phyloP scores from a whole-genome alignment of 139 green algal species.

The Tetraselmis chui region DNA sequence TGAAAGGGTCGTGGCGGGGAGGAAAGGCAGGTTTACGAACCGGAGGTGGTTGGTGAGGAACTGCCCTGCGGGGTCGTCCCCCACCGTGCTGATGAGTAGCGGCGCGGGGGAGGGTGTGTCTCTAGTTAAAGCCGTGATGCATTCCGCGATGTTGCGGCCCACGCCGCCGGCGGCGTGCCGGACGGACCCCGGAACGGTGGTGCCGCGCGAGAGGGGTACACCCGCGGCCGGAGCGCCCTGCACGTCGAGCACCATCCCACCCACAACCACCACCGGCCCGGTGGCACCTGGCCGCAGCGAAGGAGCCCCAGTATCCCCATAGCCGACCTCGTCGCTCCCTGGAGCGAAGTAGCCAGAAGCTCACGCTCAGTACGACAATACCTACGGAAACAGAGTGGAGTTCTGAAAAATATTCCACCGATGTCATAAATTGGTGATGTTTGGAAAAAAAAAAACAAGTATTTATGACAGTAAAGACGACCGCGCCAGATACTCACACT shows the following conservation, averaged over 20 bases:
- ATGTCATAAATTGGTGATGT: no score
- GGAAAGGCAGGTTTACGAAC: no score
- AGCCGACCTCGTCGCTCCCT: no score
- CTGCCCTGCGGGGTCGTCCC: not conserved
- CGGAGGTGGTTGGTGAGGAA: not conserved
- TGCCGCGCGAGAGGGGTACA: not conserved
- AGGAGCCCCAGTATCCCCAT: no score
- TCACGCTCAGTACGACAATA: no score
- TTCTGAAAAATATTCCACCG: no score
- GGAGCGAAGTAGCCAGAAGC: no score
- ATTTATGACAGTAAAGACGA: no score
- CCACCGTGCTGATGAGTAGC: not conserved
- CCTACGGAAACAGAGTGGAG: no score
- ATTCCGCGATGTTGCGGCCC: conserved; percentile 10
- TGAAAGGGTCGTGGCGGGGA: no score
- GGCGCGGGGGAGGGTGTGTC: not conserved
- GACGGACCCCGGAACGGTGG: not conserved
- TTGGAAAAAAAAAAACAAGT: no score
- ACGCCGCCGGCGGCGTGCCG: not conserved
- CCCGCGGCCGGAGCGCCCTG: not conserved
- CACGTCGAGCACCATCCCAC: conserved; percentile 13
- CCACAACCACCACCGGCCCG: conserved; percentile 3
- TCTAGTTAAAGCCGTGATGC: not conserved
- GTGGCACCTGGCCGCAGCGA: not conserved
- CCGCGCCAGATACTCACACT: no score